These are phyloP conservation scores for Erythrobasidium hasegawianum DNA, from an alignment of 1,284 basidiomycete genomes.

Conservation along the genomic window DNA sequence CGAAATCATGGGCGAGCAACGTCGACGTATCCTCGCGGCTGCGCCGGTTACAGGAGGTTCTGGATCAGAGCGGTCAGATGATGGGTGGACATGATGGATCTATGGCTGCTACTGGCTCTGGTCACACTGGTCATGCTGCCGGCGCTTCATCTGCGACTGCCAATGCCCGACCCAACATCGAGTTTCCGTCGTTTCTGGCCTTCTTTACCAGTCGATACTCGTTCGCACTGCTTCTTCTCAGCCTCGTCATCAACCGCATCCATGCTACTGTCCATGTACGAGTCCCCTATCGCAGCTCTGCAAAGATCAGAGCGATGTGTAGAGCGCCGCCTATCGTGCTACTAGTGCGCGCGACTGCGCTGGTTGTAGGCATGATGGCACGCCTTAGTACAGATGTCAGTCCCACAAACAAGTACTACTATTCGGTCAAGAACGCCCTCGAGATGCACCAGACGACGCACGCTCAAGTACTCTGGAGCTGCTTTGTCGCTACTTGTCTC, in stretches of 20 bases:
- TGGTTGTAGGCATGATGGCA: slow-evolving; percentile 18
- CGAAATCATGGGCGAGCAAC: too few species aligned
- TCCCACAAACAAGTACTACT: slow-evolving; percentile 4
- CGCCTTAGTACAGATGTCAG: neutral
- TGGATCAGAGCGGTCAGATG: too few species aligned
- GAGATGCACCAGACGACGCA: slow-evolving; percentile 12
- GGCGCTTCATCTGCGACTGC: too few species aligned
- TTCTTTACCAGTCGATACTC: slow-evolving; percentile 28
- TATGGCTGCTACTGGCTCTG: too few species aligned
- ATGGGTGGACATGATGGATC: too few species aligned
- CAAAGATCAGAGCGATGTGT: slow-evolving; percentile 20
- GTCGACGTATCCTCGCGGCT: too few species aligned
- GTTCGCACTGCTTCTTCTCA: slow-evolving; percentile 18
- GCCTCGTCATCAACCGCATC: slow-evolving; percentile 26
- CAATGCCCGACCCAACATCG: neutral
- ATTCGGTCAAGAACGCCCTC: slow-evolving; percentile 21
- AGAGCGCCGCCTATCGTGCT: slow-evolving; percentile 28
- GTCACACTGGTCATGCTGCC: too few species aligned
- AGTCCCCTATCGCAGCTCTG: slow-evolving; percentile 25
- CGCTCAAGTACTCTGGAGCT: slow-evolving; percentile 26
- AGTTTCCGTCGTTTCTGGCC: slow-evolving; percentile 23
- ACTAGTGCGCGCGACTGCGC: slow-evolving; percentile 14
- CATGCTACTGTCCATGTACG: slow-evolving; percentile 17
- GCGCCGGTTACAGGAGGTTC: too few species aligned
- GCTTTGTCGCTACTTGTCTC: slow-evolving; percentile 20